These are phyloP conservation scores for Aureobasidium sp. DNA, from an alignment of 2,329 filamentous ascomycete species.

Conservation along the genomic window DNA sequence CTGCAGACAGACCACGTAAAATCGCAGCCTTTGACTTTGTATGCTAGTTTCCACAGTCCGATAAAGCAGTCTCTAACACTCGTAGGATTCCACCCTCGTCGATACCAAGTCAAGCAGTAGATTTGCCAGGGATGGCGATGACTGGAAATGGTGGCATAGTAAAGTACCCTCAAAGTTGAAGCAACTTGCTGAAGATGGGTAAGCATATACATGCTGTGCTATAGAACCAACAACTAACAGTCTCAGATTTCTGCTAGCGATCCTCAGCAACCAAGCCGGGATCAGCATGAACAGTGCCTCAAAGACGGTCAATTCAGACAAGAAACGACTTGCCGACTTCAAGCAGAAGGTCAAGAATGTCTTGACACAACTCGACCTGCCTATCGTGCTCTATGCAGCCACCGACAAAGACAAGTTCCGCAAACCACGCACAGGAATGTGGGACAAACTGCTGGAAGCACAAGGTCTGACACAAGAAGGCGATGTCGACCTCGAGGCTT, in stretches of 20 bases:
- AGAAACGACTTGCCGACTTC: slow-evolving; percentile 66
- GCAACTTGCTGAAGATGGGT: slow-evolving; percentile 64
- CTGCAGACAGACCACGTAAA: slow-evolving; percentile 40
- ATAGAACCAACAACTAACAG: neutral
- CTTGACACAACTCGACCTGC: slow-evolving; percentile 63
- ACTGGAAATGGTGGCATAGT: slow-evolving; percentile 93
- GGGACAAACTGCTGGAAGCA: slow-evolving; percentile 56
- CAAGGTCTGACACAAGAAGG: slow-evolving; percentile 35
- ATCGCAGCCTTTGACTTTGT: slow-evolving; percentile 65
- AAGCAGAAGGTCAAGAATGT: slow-evolving; percentile 70
- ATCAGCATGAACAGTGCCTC: slow-evolving; percentile 64
- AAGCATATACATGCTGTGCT: slow-evolving; percentile 10
- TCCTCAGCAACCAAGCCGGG: slow-evolving; percentile 85
- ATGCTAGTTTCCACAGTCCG: slow-evolving; percentile 15
- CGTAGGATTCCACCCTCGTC: slow-evolving; percentile 80
- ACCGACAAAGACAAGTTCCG: slow-evolving; percentile 73
- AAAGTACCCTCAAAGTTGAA: slow-evolving; percentile 60
- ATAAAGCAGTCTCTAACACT: neutral
- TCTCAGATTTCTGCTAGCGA: slow-evolving; percentile 60
- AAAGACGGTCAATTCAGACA: slow-evolving; percentile 60
- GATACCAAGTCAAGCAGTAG: slow-evolving; percentile 70
- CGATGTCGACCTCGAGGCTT: slow-evolving; percentile 61
- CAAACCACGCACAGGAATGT: slow-evolving; percentile 87
- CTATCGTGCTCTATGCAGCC: slow-evolving; percentile 75
- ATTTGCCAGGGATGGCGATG: slow-evolving; percentile 59